These are phyloP conservation scores for Lasiosphaeris hirsuta DNA, from an alignment of 495 filamentous ascomycete genomes.

Conservation along the genomic window DNA sequence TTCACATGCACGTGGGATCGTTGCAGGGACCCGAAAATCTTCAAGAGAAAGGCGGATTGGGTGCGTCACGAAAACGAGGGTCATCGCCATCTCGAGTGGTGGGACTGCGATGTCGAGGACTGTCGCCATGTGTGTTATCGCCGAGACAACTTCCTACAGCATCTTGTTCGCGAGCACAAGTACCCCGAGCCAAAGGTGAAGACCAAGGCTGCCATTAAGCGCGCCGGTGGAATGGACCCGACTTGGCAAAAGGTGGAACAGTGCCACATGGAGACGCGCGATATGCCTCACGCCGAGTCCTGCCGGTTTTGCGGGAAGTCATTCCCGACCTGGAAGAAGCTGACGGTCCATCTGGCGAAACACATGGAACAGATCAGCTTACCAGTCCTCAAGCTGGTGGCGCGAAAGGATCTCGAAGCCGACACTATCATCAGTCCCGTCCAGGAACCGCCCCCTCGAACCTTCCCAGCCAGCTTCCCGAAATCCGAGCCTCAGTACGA, in stretches of 20 bases:
- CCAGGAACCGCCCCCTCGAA: slow-evolving; percentile 48
- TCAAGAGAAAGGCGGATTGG: slow-evolving; percentile 98
- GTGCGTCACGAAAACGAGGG: slow-evolving; percentile 93
- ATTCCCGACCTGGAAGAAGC: slow-evolving; percentile 86
- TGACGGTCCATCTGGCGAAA: slow-evolving; percentile 90
- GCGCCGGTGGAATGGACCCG: slow-evolving; percentile 51
- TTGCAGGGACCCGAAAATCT: slow-evolving; percentile 86
- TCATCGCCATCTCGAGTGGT: slow-evolving; percentile 90
- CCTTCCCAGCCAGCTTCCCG: slow-evolving; percentile 33
- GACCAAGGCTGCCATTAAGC: slow-evolving; percentile 55
- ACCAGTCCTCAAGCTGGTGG: slow-evolving; percentile 76
- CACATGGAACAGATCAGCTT: slow-evolving; percentile 95
- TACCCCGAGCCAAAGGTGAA: slow-evolving; percentile 71
- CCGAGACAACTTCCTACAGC: slow-evolving; percentile 94
- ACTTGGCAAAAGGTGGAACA: slow-evolving; percentile 77
- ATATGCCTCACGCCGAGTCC: slow-evolving; percentile 69
- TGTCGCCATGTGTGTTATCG: slow-evolving; percentile 84
- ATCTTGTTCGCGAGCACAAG: slow-evolving; percentile 92
- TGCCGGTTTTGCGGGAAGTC: slow-evolving; percentile 88
- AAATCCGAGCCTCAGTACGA: slow-evolving; percentile 32
- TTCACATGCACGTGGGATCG: slow-evolving; percentile 90
- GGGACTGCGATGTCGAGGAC: slow-evolving; percentile 78
- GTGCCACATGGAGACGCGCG: slow-evolving; percentile 68
- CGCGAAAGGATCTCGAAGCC: slow-evolving; percentile 51
- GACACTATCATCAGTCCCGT: slow-evolving; percentile 63